Conservation (phyloP, 352 stramenopile species). For the Pythium folliculosum region DNA sequence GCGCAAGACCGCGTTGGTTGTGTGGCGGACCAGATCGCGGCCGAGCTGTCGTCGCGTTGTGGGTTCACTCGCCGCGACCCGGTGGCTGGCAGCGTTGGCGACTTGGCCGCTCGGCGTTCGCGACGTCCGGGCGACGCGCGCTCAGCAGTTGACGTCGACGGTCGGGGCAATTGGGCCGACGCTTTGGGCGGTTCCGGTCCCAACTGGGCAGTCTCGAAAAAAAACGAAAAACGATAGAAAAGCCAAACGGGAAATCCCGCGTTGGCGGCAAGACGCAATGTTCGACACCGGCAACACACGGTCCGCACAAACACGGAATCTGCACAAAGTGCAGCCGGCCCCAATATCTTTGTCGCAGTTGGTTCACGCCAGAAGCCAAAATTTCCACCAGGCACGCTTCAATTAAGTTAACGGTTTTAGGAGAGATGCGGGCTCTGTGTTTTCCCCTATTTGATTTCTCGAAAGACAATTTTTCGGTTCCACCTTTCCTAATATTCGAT, state of each 20-base stretch:
- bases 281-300: background rate
- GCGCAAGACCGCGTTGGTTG: too few species aligned
- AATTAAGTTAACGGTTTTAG: conserved; percentile 32
- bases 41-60: background rate
- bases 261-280: conserved; percentile 14
- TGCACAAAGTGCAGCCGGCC: background rate
- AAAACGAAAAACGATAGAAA: background rate
- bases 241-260: conserved; percentile 4
- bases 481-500: conserved; percentile 28
- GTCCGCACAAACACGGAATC: conserved; percentile 3
- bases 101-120: conserved; percentile 4
- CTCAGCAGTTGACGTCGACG: conserved; percentile 1
- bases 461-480: background rate
- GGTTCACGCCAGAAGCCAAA: background rate
- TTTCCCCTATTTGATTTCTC: conserved; percentile 4
- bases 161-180: background rate
- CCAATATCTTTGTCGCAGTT: conserved; percentile 16
- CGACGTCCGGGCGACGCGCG: background rate
- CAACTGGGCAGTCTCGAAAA: background rate
- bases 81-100: background rate
- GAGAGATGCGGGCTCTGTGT: conserved; percentile 3
- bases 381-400: background rate
- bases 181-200: background rate
- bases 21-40: too few species aligned
- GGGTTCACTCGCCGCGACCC: background rate